Percentiles rank a stretch among this genome's conserved stretches.
Conservation (phyloP, 2,329 filamentous ascomycete genomes). For the Sclerotinia minor region DNA sequence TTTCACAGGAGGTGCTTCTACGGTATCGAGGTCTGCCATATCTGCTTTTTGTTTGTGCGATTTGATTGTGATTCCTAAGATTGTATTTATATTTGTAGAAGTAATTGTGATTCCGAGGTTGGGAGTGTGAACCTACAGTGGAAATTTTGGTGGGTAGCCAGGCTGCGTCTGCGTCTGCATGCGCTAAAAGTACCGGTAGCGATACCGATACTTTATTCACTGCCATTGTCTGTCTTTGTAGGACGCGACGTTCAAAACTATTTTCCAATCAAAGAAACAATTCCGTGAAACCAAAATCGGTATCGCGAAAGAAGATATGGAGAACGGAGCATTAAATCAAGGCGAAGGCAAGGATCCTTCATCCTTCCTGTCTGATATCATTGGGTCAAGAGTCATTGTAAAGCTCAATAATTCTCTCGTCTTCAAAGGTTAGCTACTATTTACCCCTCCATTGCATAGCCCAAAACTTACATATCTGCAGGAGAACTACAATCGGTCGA, state of each 20-base stretch:
- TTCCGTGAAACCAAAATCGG: not conserved
- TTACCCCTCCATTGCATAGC: conserved; percentile 27
- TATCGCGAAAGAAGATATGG: conserved; percentile 54
- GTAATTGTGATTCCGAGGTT: not conserved
- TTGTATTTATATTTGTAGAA: not conserved
- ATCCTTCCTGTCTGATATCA: conserved; percentile 89
- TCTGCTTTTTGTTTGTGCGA: not conserved
- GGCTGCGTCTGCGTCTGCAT: not conserved
- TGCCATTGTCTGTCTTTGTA: conserved; percentile 12
- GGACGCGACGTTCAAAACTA: not conserved
- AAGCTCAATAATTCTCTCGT: conserved; percentile 98
- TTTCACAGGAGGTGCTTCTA: conserved; percentile 22
- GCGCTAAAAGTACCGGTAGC: conserved; percentile 14
- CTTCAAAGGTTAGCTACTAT: conserved; percentile 74
- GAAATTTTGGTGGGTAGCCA: not conserved
- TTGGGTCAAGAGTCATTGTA: conserved; percentile 89
- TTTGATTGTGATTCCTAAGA: not conserved
- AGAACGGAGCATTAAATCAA: conserved; percentile 62
- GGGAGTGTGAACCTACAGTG: not conserved
- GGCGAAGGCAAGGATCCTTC: conserved; percentile 87
- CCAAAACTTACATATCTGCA: conserved; percentile 43
- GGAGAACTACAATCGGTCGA: conserved; percentile 96
- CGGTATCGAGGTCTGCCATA: conserved; percentile 22
- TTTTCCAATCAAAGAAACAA: not conserved
- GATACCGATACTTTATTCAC: conserved; percentile 18